phyloP scores from a whole-genome alignment of 73 alveolate species.

The Stentor coeruleus region DNA sequence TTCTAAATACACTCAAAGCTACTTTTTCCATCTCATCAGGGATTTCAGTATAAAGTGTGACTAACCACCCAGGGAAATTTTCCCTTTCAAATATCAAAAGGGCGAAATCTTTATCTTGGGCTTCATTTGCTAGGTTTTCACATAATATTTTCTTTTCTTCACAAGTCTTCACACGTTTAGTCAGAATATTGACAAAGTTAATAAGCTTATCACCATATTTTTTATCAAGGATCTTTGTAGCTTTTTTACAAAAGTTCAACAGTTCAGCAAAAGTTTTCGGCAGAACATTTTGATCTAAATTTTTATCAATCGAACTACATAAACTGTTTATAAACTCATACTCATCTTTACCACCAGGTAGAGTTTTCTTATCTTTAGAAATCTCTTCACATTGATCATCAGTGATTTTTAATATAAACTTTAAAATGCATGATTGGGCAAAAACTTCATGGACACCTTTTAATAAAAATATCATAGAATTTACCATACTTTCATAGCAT shows the following conservation, averaged over 20 bases:
- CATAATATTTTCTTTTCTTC: not conserved
- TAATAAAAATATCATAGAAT: not conserved
- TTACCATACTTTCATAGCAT: not conserved
- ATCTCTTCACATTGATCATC: slow-evolving; percentile 4
- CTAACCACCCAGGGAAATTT: not conserved
- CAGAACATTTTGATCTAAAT: not conserved
- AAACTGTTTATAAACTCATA: not conserved
- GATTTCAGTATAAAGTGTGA: not conserved
- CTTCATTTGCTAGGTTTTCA: not conserved
- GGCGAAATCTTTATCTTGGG: not conserved
- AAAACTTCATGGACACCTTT: not conserved
- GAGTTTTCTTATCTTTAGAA: not conserved
- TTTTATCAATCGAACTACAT: not conserved
- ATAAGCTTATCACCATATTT: not conserved
- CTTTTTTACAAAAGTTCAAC: not conserved
- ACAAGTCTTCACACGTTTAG: not conserved
- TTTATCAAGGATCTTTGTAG: not conserved
- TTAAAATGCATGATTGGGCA: not conserved
- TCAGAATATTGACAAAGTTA: not conserved
- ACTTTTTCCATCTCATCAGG: not conserved
- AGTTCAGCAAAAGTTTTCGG: not conserved
- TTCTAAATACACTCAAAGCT: not conserved
- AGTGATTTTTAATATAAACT: not conserved
- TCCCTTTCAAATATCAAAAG: not conserved
- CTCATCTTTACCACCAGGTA: not conserved